These are phyloP conservation scores for Gloeophyllum trabeum DNA, from an alignment of 768 basidiomycete genomes.

Conservation along the genomic window DNA sequence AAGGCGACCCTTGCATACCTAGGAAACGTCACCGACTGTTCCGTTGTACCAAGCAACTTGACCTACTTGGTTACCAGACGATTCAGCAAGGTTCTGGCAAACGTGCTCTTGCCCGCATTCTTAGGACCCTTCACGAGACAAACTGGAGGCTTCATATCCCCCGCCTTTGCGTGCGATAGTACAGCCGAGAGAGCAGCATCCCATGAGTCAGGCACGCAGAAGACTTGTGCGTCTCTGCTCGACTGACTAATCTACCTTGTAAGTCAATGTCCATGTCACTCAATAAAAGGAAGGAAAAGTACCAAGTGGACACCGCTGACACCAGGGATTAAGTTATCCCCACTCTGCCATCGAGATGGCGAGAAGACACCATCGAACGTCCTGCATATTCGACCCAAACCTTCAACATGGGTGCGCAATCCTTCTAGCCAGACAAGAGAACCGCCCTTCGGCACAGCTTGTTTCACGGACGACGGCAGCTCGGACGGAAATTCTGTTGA, in stretches of 20 bases:
- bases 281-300: slow-evolving; percentile 9
- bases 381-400: slow-evolving; percentile 50
- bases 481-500: slow-evolving; percentile 66
- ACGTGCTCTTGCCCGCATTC: slow-evolving; percentile 84
- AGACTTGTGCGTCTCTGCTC: slow-evolving; percentile 21
- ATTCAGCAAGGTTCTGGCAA: slow-evolving; percentile 68
- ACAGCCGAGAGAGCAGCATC: slow-evolving; percentile 13
- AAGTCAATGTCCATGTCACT: slow-evolving; percentile 10
- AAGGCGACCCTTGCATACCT: slow-evolving; percentile 81
- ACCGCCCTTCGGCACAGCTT: slow-evolving; percentile 15
- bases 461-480: slow-evolving; percentile 66
- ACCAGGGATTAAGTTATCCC: slow-evolving; percentile 27
- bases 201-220: slow-evolving; percentile 25
- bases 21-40: neutral
- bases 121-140: slow-evolving; percentile 78
- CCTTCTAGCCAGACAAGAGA: slow-evolving; percentile 48
- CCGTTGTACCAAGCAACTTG: slow-evolving; percentile 1
- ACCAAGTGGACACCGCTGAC: slow-evolving; percentile 41
- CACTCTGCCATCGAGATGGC: slow-evolving; percentile 32
- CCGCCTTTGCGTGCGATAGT: neutral
- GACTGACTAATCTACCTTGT: slow-evolving; percentile 13
- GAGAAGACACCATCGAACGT: slow-evolving; percentile 55
- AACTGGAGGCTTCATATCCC: slow-evolving; percentile 16
- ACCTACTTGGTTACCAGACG: slow-evolving; percentile 46
- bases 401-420: slow-evolving; percentile 49